A percentile compares a stretch with the other conserved stretches of the same genome.
Evolutionary conservation across 2,329 filamentous ascomycete genomes (phyloP).

Genomic region (Periconia sp.): DNA sequence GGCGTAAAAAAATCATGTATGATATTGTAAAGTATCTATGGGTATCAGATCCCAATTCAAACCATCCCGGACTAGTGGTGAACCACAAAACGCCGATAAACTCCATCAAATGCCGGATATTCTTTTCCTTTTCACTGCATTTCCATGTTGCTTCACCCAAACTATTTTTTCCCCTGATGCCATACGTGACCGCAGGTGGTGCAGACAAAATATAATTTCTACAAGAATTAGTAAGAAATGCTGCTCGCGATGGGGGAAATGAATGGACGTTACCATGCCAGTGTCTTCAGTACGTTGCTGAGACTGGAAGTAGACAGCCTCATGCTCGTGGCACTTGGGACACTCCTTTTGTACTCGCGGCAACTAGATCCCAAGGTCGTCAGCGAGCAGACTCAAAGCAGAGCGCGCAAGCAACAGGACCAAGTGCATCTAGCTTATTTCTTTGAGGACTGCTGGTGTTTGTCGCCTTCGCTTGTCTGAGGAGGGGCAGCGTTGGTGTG

Average conservation of each 20-base stretch:
- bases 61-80: constrained; percentile 22
- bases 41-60: constrained; percentile 37
- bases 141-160: background rate
- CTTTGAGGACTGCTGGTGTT: constrained; percentile 32
- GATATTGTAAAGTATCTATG: constrained; percentile 34
- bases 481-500: constrained; percentile 23
- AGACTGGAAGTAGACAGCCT: constrained; percentile 98
- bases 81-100: constrained; percentile 23
- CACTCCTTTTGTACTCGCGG: constrained; percentile 86
- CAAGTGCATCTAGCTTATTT: constrained; percentile 32
- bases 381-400: constrained; percentile 40
- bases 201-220: constrained; percentile 70
- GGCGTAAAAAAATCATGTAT: constrained; percentile 31
- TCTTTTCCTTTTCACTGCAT: constrained; percentile 2
- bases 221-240: constrained; percentile 12
- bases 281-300: constrained; percentile 96
- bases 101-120: constrained; percentile 32
- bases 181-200: constrained; percentile 92
- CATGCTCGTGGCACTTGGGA: constrained; percentile 79
- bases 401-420: constrained; percentile 38
- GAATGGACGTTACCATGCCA: constrained; percentile 73
- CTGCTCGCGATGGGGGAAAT: background rate
- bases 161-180: constrained; percentile 24
- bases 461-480: constrained; percentile 14
- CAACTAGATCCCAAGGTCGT: constrained; percentile 64